A percentile compares a stretch with the other conserved stretches of the same genome.
These are phyloP conservation scores for Yarrowia sp. DNA, from an alignment of 805 yeast species.

Conservation along the genomic window DNA sequence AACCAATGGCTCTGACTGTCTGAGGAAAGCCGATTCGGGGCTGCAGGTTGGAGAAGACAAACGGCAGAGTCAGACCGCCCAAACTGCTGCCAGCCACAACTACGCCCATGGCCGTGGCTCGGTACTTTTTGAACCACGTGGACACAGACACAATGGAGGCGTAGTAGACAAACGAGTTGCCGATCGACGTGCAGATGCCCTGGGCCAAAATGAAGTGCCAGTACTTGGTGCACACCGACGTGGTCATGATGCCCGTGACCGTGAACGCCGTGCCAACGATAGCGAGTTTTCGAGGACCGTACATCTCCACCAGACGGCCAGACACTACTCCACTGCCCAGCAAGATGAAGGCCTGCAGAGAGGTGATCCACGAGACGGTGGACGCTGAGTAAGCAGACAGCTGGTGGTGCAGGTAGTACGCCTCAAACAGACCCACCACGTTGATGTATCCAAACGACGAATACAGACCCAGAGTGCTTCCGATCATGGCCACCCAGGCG, in stretches of 20 bases:
- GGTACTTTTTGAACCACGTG: conserved; percentile 54
- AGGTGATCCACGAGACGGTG: conserved; percentile 50
- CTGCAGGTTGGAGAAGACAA: conserved; percentile 56
- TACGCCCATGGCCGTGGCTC: conserved; percentile 57
- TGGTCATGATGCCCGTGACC: conserved; percentile 49
- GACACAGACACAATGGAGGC: conserved; percentile 56
- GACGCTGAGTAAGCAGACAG: conserved; percentile 47
- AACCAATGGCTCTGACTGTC: conserved; percentile 57
- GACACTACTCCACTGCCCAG: conserved; percentile 45
- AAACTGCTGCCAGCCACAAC: conserved; percentile 60
- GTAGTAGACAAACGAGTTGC: conserved; percentile 54
- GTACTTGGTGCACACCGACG: conserved; percentile 51
- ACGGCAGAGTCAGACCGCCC: conserved; percentile 59
- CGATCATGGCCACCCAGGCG: conserved; percentile 34
- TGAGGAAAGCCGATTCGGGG: conserved; percentile 57
- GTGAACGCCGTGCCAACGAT: conserved; percentile 45
- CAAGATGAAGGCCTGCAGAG: conserved; percentile 48
- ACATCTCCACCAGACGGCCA: conserved; percentile 48
- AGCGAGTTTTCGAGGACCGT: conserved; percentile 43
- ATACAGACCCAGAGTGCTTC: conserved; percentile 19
- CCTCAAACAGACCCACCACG: conserved; percentile 47
- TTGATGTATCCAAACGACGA: conserved; percentile 44
- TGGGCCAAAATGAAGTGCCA: conserved; percentile 62
- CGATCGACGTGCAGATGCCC: conserved; percentile 58
- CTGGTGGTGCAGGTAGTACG: conserved; percentile 45